Conservation (phyloP, 1,139 yeast genomes). For the Saccharomyces hybrid region DNA sequence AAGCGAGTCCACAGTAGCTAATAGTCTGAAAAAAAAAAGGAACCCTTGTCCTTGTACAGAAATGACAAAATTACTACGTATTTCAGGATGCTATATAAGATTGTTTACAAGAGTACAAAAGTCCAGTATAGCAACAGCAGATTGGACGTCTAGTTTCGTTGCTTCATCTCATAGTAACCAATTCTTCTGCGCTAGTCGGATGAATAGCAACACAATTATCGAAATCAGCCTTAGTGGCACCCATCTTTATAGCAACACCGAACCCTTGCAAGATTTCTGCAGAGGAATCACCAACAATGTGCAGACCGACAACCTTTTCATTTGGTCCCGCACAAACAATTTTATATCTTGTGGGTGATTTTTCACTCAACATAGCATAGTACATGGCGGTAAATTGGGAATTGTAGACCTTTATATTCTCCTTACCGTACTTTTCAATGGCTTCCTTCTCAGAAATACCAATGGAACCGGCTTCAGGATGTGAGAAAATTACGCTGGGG, state of each 20-base stretch:
- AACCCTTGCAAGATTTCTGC: constrained; percentile 96
- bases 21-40: not conserved
- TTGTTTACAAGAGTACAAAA: not conserved
- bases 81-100: not conserved
- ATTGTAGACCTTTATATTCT: constrained; percentile 71
- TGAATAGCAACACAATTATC: constrained; percentile 96
- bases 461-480: constrained; percentile 94
- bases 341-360: constrained; percentile 84
- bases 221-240: constrained; percentile 93
- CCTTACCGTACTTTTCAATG: constrained; percentile 67
- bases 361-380: constrained; percentile 80
- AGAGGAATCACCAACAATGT: constrained; percentile 81
- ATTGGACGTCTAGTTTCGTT: not conserved
- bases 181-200: constrained; percentile 96
- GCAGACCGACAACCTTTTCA: constrained; percentile 93
- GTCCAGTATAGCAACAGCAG: not conserved
- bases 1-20: no score
- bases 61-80: not conserved
- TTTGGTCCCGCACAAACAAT: constrained; percentile 68
- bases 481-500: constrained; percentile 90
- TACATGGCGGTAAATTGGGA: constrained; percentile 87
- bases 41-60: not conserved
- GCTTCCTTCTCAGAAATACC: constrained; percentile 83
- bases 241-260: constrained; percentile 96
- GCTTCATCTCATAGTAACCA: constrained; percentile 70